A percentile compares a stretch with the other conserved stretches of the same genome.
Conservation (phyloP, 2,329 filamentous ascomycete genomes). For the Trichoderma sp. region DNA sequence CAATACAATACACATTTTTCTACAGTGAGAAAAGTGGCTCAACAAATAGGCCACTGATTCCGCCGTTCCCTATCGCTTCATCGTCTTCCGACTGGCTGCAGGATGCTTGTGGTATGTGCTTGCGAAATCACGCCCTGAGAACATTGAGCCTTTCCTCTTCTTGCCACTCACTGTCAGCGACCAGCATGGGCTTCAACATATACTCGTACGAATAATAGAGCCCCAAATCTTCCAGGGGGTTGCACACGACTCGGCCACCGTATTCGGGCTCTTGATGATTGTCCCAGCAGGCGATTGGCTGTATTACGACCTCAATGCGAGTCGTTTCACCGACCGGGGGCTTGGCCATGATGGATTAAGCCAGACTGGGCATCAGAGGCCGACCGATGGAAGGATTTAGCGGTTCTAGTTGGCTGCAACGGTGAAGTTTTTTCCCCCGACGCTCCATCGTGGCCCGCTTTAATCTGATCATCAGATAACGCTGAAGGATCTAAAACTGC, state of each 20-base stretch:
- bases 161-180: background rate
- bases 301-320: background rate
- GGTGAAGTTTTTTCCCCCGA: background rate
- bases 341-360: background rate
- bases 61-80: background rate
- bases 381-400: background rate
- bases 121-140: background rate
- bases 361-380: background rate
- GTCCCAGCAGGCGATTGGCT: background rate
- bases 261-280: background rate
- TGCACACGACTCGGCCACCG: background rate
- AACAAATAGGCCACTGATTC: background rate
- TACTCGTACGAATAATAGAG: background rate
- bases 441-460: background rate
- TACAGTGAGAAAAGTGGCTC: background rate
- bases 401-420: background rate
- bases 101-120: background rate
- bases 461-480: constrained; percentile 19
- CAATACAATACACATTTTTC: background rate
- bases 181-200: background rate
- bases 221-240: background rate
- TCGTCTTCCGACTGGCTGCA: background rate
- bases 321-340: background rate
- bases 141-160: background rate
- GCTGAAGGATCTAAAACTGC: background rate